Conservation (phyloP, 345 rosid species). For the Salix caprea region DNA sequence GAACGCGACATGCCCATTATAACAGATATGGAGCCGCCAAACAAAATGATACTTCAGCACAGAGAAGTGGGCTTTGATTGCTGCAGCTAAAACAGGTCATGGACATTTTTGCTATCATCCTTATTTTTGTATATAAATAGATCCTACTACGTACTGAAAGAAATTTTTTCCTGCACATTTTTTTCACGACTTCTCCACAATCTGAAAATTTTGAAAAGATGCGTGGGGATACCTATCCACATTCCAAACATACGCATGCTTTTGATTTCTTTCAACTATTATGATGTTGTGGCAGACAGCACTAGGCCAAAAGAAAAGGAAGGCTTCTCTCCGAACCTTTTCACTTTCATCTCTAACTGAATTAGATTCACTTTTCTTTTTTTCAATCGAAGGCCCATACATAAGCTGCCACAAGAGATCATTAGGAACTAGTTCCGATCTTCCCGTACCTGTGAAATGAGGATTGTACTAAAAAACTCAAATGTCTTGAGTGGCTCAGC, state of each 20-base stretch:
- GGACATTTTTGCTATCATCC: not conserved
- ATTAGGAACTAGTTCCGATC: not conserved
- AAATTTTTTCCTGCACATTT: not conserved
- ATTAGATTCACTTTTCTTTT: not conserved
- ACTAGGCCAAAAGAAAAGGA: not conserved
- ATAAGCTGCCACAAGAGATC: not conserved
- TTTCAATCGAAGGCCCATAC: not conserved
- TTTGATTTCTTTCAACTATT: not conserved
- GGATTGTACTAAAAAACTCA: not conserved
- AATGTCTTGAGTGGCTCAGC: not conserved
- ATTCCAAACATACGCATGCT: not conserved
- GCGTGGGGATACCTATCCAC: not conserved
- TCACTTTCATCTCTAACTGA: not conserved
- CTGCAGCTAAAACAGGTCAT: not conserved
- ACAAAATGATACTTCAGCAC: not conserved
- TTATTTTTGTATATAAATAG: constrained; percentile 11
- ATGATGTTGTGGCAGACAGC: not conserved
- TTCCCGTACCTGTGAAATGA: not conserved
- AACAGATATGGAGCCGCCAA: not conserved
- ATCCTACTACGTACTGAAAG: not conserved
- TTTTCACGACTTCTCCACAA: not conserved
- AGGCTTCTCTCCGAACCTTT: not conserved
- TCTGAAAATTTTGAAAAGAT: not conserved
- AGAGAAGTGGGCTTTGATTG: not conserved
- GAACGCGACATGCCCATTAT: not conserved